Conservation (phyloP, 1,284 basidiomycete species). For the Malassezia yamatoensis region DNA sequence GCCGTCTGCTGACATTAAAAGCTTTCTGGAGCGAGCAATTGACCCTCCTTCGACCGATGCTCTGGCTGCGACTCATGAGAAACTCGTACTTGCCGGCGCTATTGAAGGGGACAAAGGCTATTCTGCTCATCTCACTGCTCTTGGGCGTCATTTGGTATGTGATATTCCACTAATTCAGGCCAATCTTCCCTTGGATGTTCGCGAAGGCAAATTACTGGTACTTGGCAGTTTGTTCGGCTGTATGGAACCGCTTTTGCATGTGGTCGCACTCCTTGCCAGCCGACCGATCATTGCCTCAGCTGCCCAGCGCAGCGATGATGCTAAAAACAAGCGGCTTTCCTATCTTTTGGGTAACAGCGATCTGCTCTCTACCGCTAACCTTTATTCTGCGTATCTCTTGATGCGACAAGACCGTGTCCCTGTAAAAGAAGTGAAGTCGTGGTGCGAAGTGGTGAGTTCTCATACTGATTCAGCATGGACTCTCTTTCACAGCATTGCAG, state of each 20-base stretch:
- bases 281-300: slow-evolving; percentile 44
- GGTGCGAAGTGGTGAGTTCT: slow-evolving; percentile 66
- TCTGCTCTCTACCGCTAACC: slow-evolving; percentile 68
- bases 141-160: slow-evolving; percentile 63
- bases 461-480: slow-evolving; percentile 52
- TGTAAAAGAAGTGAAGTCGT: slow-evolving; percentile 54
- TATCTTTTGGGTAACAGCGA: slow-evolving; percentile 68
- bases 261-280: slow-evolving; percentile 65
- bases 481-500: slow-evolving; percentile 64
- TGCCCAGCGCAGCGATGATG: slow-evolving; percentile 58
- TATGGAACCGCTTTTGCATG: slow-evolving; percentile 39
- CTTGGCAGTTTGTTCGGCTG: slow-evolving; percentile 42
- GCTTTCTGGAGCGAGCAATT: slow-evolving; percentile 64
- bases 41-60: slow-evolving; percentile 69
- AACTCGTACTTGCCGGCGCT: slow-evolving; percentile 69
- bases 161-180: slow-evolving; percentile 43
- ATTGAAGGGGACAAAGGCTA: slow-evolving; percentile 55
- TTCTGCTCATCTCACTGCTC: slow-evolving; percentile 59
- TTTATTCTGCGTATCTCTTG: slow-evolving; percentile 61
- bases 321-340: slow-evolving; percentile 43
- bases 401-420: slow-evolving; percentile 55
- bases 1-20: slow-evolving; percentile 66
- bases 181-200: slow-evolving; percentile 74
- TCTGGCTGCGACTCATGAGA: slow-evolving; percentile 67
- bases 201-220: slow-evolving; percentile 65